Percentiles rank a stretch among this genome's conserved stretches.
Evolutionary conservation across 2,329 filamentous ascomycete genomes (phyloP).

Genomic region (Cytospora piceae): DNA sequence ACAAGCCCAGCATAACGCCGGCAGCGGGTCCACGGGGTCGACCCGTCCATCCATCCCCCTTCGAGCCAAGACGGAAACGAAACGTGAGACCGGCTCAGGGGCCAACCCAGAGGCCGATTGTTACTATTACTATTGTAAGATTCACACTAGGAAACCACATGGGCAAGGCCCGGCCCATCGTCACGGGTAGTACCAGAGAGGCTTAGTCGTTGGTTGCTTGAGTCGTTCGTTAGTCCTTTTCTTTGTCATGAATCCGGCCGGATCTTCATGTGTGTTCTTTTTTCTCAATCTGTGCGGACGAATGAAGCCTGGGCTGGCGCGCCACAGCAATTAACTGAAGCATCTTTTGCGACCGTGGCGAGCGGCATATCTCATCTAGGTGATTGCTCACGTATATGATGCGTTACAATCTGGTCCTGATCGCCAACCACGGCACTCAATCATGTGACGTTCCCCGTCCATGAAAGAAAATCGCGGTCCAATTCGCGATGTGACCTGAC

Average conservation of each 20-base stretch:
- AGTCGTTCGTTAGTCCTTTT: neutral
- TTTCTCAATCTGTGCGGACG: no score
- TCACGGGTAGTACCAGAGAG: neutral
- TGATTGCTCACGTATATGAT: neutral
- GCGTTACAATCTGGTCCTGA: neutral
- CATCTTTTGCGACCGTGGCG: no score
- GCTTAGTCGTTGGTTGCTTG: neutral
- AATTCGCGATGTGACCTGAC: slow-evolving; percentile 12
- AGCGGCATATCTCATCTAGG: no score
- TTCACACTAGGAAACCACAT: neutral
- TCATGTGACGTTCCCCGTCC: no score
- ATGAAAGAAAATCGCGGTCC: neutral
- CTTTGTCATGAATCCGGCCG: no score
- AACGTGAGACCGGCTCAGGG: slow-evolving; percentile 16
- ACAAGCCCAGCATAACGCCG: no score
- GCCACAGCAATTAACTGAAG: neutral
- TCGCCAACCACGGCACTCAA: neutral
- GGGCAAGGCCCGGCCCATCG: neutral
- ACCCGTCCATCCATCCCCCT: slow-evolving; percentile 5
- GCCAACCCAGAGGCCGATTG: slow-evolving; percentile 10
- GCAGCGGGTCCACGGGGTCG: neutral
- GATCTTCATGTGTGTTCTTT: no score
- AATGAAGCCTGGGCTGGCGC: no score
- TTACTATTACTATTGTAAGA: slow-evolving; percentile 1
- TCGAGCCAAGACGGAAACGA: slow-evolving; percentile 5